phyloP scores from a whole-genome alignment of 2,329 filamentous ascomycete species.

The Fragosphaeria purpurea region DNA sequence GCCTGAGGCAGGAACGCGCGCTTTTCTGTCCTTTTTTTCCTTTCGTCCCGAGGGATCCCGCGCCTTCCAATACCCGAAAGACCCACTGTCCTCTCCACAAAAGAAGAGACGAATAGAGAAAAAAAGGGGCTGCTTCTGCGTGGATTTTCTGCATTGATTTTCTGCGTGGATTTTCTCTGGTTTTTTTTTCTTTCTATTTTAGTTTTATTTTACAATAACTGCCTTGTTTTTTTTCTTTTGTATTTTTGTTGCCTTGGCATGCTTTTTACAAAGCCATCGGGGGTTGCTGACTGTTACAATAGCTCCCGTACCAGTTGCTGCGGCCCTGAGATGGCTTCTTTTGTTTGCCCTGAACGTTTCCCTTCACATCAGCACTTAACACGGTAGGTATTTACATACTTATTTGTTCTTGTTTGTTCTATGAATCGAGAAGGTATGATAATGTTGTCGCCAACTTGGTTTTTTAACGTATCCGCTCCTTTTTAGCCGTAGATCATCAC shows the following conservation, averaged over 20 bases:
- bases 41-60: conserved; percentile 14
- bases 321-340: too few relatives aligned
- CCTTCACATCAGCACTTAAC: too few relatives aligned
- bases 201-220: background rate
- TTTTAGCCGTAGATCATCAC: too few relatives aligned
- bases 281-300: too few relatives aligned
- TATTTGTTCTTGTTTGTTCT: too few relatives aligned
- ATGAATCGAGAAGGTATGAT: too few relatives aligned
- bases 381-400: too few relatives aligned
- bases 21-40: background rate
- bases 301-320: too few relatives aligned
- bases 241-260: background rate
- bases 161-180: background rate
- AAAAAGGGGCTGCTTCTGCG: background rate
- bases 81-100: conserved; percentile 6
- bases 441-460: too few relatives aligned
- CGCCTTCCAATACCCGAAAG: conserved; percentile 10
- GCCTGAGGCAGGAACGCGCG: too few relatives aligned
- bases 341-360: too few relatives aligned
- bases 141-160: background rate
- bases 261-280: background rate
- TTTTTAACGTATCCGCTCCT: too few relatives aligned
- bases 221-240: background rate
- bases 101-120: background rate
- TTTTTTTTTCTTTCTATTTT: background rate